Base-by-base conservation (phyloP, 2,329 filamentous ascomycete species). In the Fusarium coicis region DNA sequence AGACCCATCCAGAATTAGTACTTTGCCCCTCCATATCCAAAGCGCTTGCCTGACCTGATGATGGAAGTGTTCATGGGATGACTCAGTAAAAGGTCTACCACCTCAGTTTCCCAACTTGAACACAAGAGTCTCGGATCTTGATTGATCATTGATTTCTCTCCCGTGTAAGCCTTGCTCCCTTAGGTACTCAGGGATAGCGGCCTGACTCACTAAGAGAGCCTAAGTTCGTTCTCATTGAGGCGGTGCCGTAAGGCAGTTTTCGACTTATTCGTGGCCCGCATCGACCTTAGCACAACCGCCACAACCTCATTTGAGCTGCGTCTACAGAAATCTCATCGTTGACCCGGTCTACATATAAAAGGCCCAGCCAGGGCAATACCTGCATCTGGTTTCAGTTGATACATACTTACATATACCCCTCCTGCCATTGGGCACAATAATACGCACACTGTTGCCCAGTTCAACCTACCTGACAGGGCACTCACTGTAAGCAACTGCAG, bases 221-320 rank as follows among this genome's bases (percentile, higher is more conserved):
- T 46, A 50, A 63, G 36, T 37, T 26, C 32, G n/a, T 40, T 39
- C 40, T 28, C 44, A 47, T 58, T 75, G 76, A 74, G 76, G 76
- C 75, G 75, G 75, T 77, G 74, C 76, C 34, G 40, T 62, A 68
- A 76, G 76, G 76, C 76, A 77, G 68, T 76, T 77, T 77, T 64
- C 52, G 28, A 32, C 19, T 28, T 43, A 36, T 68, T 43, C 47
- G 37, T 69, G 57, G 60, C 62, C 66, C 71, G 65, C 72, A 63
- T 44, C 64, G 19, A 21, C 19, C 50, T 39, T 61, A 69, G 53
- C 40, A 57, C 55, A 57, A 46, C 42, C 40, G 49, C 64, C 74
- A 72, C 63, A 66, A 65, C 52, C 46, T 44, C 46, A 21, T 37
- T 23, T 30, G 23, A 70, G 68, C 50, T 46, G 49, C 44, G 42